phyloP scores from a whole-genome alignment of 306 rosid genomes.

The Cucurbita ficifolia region DNA sequence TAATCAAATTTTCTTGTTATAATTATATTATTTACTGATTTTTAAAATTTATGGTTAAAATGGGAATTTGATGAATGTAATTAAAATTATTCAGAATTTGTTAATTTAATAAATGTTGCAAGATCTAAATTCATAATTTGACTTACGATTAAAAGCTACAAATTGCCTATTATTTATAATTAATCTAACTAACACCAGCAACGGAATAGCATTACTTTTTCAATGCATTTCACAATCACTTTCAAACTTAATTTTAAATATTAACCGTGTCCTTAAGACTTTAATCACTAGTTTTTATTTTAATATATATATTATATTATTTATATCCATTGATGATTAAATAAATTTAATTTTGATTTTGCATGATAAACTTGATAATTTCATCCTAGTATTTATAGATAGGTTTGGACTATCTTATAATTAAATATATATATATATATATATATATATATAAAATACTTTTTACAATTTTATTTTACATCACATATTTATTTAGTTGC shows the following conservation, averaged over 20 bases:
- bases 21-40: no score
- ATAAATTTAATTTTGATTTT: neutral
- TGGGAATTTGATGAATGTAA: neutral
- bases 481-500: no score
- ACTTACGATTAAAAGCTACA: neutral
- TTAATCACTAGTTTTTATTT: neutral
- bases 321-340: neutral
- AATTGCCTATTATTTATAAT: no score
- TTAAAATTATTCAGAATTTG: neutral
- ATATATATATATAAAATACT: no score
- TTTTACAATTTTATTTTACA: no score
- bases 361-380: no score
- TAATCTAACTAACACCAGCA: neutral
- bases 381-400: no score
- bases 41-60: no score
- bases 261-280: neutral
- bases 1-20: no score
- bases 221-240: neutral
- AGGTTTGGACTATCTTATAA: no score
- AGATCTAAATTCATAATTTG: neutral
- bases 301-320: neutral
- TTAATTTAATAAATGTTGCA: no score
- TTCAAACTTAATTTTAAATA: neutral
- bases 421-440: no score
- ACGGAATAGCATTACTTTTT: neutral